Percentiles rank a stretch among this genome's conserved stretches.
These are phyloP conservation scores for Solanum sejunctum DNA, from an alignment of 257 asterid genomes.

Conservation along the genomic window DNA sequence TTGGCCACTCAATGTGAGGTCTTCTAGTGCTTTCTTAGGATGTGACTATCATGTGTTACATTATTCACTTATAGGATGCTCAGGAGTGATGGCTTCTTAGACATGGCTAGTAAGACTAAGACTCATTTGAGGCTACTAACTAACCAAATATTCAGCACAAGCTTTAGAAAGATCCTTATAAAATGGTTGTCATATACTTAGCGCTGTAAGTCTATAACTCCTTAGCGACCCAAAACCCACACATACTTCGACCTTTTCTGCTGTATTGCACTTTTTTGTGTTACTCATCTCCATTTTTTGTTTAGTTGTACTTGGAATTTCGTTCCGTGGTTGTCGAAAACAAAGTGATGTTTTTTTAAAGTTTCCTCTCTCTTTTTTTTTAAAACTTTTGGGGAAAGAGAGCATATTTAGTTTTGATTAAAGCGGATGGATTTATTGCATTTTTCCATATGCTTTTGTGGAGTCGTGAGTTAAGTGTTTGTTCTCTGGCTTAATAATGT, in stretches of 20 bases:
- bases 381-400: not conserved
- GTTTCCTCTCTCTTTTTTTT: not conserved
- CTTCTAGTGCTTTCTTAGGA: not conserved
- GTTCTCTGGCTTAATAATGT: not conserved
- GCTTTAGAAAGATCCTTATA: not conserved
- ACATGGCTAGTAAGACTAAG: not conserved
- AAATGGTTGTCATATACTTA: not conserved
- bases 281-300: not conserved
- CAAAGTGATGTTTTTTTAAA: not conserved
- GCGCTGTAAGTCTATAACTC: not conserved
- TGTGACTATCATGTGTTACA: not conserved
- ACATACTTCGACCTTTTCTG: not conserved
- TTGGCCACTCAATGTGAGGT: not conserved
- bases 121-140: not conserved
- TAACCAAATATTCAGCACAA: not conserved
- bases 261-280: not conserved
- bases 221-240: not conserved
- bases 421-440: not conserved
- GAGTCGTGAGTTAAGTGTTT: not conserved
- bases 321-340: not conserved
- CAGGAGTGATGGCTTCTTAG: not conserved
- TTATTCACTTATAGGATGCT: not conserved
- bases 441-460: not conserved
- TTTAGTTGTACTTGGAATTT: not conserved
- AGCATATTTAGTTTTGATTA: not conserved